A percentile compares a stretch with the other conserved stretches of the same genome.
Conservation (phyloP, 2,329 filamentous ascomycete species). For the Ramularia endophylla region DNA sequence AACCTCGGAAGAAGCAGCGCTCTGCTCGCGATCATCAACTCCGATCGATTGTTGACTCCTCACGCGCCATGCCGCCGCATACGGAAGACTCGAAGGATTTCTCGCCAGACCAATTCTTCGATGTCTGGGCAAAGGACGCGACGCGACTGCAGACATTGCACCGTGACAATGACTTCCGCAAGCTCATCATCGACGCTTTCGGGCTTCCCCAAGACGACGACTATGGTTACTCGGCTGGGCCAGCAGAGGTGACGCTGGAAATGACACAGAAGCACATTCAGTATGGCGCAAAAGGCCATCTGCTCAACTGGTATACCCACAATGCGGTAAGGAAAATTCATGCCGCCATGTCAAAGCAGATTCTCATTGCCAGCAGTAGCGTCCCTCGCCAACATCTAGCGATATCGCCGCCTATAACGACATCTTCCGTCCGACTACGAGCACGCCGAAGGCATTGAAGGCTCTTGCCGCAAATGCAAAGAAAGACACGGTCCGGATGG, state of each 20-base stretch:
- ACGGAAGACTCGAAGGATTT: conserved; percentile 40
- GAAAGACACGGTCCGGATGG: conserved; percentile 54
- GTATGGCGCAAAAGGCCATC: conserved; percentile 39
- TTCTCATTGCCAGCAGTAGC: conserved; percentile 15
- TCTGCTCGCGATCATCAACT: too few species aligned
- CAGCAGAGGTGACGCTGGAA: conserved; percentile 45
- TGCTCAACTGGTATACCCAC: conserved; percentile 48
- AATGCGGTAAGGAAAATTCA: conserved; percentile 29
- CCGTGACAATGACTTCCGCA: conserved; percentile 40
- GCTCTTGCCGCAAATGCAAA: conserved; percentile 61
- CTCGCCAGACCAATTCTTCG: conserved; percentile 41
- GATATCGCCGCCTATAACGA: conserved; percentile 63
- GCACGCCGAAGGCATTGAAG: conserved; percentile 56
- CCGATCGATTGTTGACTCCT: too few species aligned
- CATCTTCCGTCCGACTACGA: conserved; percentile 58
- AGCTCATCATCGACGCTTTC: conserved; percentile 45
- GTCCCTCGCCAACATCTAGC: conserved; percentile 43
- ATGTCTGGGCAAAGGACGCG: conserved; percentile 37
- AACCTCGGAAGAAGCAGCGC: too few species aligned
- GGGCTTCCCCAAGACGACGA: conserved; percentile 39
- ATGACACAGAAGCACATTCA: conserved; percentile 46
- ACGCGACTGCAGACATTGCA: conserved; percentile 24
- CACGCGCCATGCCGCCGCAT: conserved; percentile 13
- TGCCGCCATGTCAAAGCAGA: not conserved
- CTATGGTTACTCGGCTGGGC: conserved; percentile 46